These are phyloP conservation scores for Pythium pectinolyticum DNA, from an alignment of 352 stramenopile genomes.

Conservation along the genomic window DNA sequence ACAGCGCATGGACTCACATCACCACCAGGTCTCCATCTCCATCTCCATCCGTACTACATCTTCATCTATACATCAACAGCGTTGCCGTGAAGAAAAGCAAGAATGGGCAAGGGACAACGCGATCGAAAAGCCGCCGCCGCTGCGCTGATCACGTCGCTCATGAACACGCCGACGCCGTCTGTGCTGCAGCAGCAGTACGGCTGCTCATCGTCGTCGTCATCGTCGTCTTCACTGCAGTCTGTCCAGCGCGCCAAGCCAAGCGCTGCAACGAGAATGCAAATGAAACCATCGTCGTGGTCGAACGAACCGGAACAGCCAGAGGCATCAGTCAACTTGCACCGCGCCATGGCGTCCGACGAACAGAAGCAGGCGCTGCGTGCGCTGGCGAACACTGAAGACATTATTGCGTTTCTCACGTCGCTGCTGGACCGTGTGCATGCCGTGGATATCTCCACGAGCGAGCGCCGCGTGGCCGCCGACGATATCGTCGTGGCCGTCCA, in stretches of 20 bases:
- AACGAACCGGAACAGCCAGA: constrained; percentile 37
- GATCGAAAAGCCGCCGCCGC: constrained; percentile 55
- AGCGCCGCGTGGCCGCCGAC: constrained; percentile 46
- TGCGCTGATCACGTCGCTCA: constrained; percentile 39
- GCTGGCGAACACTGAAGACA: constrained; percentile 32
- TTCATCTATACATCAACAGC: constrained; percentile 24
- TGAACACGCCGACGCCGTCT: constrained; percentile 37
- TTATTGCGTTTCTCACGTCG: constrained; percentile 36
- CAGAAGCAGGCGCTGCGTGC: constrained; percentile 41
- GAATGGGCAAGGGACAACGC: constrained; percentile 77
- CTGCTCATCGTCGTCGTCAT: constrained; percentile 15
- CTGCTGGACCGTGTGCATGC: constrained; percentile 50
- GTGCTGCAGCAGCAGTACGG: constrained; percentile 33
- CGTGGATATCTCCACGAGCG: constrained; percentile 29
- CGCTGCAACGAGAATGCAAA: no score
- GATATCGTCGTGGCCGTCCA: constrained; percentile 54
- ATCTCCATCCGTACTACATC: neutral
- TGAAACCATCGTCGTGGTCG: constrained; percentile 30
- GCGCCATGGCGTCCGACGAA: constrained; percentile 40
- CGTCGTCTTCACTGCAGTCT: neutral
- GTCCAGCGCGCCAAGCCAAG: constrained; percentile 9
- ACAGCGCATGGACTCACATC: no score
- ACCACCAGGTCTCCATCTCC: no score
- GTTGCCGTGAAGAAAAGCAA: no score
- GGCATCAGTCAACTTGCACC: constrained; percentile 30